Conservation (phyloP, 2,329 filamentous ascomycete genomes). For the Cladosporium phlei region DNA sequence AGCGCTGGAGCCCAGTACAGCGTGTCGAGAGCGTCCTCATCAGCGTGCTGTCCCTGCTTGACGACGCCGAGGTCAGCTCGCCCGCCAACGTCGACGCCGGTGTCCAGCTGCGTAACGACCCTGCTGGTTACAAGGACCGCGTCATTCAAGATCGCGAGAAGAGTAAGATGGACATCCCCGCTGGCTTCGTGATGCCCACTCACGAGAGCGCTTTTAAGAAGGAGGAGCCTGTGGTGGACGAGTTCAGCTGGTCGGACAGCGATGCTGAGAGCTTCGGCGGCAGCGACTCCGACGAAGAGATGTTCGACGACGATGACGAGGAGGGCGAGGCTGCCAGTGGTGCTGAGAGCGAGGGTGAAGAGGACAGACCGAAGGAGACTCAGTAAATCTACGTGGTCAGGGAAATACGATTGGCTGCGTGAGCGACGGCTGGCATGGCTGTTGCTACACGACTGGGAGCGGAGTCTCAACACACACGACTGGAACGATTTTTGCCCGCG, state of each 20-base stretch:
- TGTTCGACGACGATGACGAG: conserved; percentile 52
- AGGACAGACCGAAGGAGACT: conserved; percentile 49
- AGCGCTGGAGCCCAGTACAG: conserved; percentile 92
- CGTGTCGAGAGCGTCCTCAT: conserved; percentile 92
- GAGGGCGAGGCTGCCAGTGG: conserved; percentile 48
- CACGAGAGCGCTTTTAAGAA: conserved; percentile 58
- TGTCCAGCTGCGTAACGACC: conserved; percentile 74
- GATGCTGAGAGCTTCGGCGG: conserved; percentile 67
- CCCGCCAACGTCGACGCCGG: conserved; percentile 93
- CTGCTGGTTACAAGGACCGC: conserved; percentile 62
- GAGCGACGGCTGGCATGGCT: background rate
- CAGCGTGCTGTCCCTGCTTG: conserved; percentile 83
- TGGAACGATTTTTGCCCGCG: conserved; percentile 10
- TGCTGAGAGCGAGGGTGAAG: conserved; percentile 54
- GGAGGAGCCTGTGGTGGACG: conserved; percentile 51
- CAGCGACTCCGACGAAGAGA: conserved; percentile 56
- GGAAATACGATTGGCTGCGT: background rate
- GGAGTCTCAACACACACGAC: conserved; percentile 6
- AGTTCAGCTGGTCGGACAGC: conserved; percentile 64
- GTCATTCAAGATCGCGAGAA: conserved; percentile 66
- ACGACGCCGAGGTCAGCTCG: conserved; percentile 88
- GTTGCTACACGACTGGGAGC: conserved; percentile 15
- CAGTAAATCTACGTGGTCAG: background rate
- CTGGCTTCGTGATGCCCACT: conserved; percentile 76
- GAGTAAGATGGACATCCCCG: conserved; percentile 75